These are phyloP conservation scores for Coemansia sp. DNA, from an alignment of 192 early-diverging fungal genomes.

Conservation along the genomic window DNA sequence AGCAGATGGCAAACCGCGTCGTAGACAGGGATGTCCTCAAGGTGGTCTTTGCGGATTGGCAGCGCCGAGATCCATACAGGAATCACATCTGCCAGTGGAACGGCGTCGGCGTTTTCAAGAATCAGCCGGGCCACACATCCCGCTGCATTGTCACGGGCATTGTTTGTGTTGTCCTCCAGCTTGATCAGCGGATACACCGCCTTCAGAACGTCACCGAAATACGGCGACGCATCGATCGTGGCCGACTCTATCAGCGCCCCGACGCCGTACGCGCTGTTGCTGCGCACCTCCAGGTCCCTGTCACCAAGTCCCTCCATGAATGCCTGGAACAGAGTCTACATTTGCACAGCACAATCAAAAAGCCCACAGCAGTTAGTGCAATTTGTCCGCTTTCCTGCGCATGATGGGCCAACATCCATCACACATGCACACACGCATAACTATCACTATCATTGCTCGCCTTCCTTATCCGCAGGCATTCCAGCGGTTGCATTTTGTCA, in stretches of 20 bases:
- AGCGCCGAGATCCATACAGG: slow-evolving; percentile 65
- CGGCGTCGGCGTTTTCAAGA: slow-evolving; percentile 64
- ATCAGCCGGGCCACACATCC: slow-evolving; percentile 79
- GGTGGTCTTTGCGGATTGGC: slow-evolving; percentile 73
- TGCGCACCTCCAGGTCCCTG: slow-evolving; percentile 78
- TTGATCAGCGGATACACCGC: slow-evolving; percentile 67
- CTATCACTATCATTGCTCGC: too few relatives aligned
- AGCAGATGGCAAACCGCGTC: slow-evolving; percentile 68
- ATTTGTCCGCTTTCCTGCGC: not conserved
- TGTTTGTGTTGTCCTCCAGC: slow-evolving; percentile 41
- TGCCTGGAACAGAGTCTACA: slow-evolving; percentile 64
- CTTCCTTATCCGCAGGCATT: not conserved
- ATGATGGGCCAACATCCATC: too few relatives aligned
- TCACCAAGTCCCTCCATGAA: slow-evolving; percentile 73
- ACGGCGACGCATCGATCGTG: slow-evolving; percentile 65
- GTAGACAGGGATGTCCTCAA: slow-evolving; percentile 78
- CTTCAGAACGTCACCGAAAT: slow-evolving; percentile 64
- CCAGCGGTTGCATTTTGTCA: not conserved
- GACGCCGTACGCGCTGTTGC: slow-evolving; percentile 82
- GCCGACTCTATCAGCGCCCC: slow-evolving; percentile 71
- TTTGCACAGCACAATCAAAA: not conserved
- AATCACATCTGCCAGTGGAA: slow-evolving; percentile 71
- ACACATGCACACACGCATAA: too few relatives aligned
- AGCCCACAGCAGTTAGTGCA: not conserved
- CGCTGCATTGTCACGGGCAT: slow-evolving; percentile 70